A percentile compares a stretch with the other conserved stretches of the same genome.
Evolutionary conservation across 352 stramenopile genomes (phyloP).

Genomic region (Phytophthora hibernalis): DNA sequence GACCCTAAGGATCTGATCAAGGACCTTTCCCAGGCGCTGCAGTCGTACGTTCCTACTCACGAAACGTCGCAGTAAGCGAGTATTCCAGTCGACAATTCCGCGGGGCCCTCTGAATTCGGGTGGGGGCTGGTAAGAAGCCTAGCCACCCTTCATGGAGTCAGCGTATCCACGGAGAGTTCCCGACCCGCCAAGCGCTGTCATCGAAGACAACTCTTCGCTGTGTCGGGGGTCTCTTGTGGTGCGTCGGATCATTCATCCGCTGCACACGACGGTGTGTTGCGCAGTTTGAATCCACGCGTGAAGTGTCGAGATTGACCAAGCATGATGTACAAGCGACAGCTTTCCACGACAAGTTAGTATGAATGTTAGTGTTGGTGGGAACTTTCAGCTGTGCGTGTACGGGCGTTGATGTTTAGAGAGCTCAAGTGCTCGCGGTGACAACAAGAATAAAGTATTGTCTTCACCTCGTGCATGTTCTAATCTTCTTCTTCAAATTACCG

Average conservation of each 20-base stretch:
- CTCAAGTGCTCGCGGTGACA: constrained; percentile 7
- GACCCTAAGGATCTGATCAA: constrained; percentile 94
- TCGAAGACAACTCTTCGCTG: constrained; percentile 31
- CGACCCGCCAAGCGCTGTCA: constrained; percentile 23
- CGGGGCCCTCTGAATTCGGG: constrained; percentile 42
- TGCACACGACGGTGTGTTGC: constrained; percentile 39
- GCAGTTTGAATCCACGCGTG: constrained; percentile 43
- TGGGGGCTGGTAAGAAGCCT: constrained; percentile 38
- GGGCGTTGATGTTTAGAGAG: constrained; percentile 10
- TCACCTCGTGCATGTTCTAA: no score
- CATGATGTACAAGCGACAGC: neutral
- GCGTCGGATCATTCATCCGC: constrained; percentile 39
- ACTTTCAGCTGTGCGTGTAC: neutral
- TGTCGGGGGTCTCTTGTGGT: constrained; percentile 21
- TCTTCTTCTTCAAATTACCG: no score
- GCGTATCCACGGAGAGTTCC: constrained; percentile 16
- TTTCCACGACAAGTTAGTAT: constrained; percentile 27
- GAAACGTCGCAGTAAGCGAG: constrained; percentile 23
- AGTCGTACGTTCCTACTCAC: constrained; percentile 66
- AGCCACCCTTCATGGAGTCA: constrained; percentile 43
- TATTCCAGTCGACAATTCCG: constrained; percentile 11
- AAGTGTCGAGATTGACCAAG: constrained; percentile 20
- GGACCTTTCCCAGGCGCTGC: constrained; percentile 92
- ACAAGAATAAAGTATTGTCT: neutral
- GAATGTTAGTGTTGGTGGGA: constrained; percentile 20